phyloP scores from a whole-genome alignment of 192 early-diverging fungal genomes.

The Backusella westeae region DNA sequence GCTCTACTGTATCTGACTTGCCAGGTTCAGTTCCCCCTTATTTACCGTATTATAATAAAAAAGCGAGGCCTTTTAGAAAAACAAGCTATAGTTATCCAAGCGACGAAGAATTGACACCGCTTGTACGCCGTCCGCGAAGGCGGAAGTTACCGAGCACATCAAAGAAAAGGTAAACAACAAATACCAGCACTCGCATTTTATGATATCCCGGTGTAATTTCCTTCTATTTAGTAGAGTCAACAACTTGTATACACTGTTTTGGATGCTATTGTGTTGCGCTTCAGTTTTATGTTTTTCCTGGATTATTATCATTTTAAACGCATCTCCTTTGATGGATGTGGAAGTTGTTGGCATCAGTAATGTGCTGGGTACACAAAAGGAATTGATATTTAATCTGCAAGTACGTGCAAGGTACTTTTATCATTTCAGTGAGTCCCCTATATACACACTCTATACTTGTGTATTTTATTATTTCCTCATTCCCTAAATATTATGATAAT shows the following conservation, averaged over 20 bases:
- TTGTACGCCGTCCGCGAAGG: conserved; percentile 9
- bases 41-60: background rate
- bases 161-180: conserved; percentile 17
- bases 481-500: background rate
- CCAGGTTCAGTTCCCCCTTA: conserved; percentile 8
- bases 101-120: conserved; percentile 23
- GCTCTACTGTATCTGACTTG: conserved; percentile 29
- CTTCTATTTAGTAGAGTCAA: background rate
- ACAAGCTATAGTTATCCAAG: conserved; percentile 23
- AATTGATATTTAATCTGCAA: conserved; percentile 64
- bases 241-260: conserved; percentile 1
- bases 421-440: background rate
- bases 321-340: conserved; percentile 20
- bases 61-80: background rate
- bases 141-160: conserved; percentile 13
- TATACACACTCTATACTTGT: background rate
- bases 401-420: conserved; percentile 41
- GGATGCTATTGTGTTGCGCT: background rate
- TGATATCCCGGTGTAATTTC: background rate
- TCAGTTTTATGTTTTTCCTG: background rate
- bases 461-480: background rate
- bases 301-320: conserved; percentile 13
- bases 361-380: conserved; percentile 62
- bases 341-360: conserved; percentile 46
- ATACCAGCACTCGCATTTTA: background rate